phyloP scores from a whole-genome alignment of 2,329 filamentous ascomycete genomes.

The Hypoxylon sp. region DNA sequence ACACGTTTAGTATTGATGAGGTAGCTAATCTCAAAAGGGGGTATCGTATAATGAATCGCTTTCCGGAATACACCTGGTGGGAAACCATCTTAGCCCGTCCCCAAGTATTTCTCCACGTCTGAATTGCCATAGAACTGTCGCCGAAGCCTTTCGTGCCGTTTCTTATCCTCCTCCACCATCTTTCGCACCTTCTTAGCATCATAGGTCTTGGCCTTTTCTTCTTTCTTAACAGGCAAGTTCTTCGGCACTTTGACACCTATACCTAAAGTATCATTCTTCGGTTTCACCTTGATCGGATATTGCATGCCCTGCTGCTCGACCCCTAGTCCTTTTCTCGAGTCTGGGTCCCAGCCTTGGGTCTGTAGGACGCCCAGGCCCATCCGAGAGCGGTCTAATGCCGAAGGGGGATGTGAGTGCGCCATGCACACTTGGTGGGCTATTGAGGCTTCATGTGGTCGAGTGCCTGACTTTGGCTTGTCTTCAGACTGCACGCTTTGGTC shows the following conservation, averaged over 20 bases:
- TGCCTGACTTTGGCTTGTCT: slow-evolving; percentile 16
- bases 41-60: slow-evolving; percentile 30
- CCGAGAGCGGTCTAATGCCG: slow-evolving; percentile 74
- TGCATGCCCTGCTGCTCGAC: slow-evolving; percentile 76
- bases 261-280: slow-evolving; percentile 81
- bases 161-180: slow-evolving; percentile 70
- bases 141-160: slow-evolving; percentile 71
- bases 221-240: slow-evolving; percentile 55
- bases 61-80: slow-evolving; percentile 8
- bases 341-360: slow-evolving; percentile 79
- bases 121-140: slow-evolving; percentile 79
- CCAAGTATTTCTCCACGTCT: slow-evolving; percentile 81
- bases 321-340: slow-evolving; percentile 78
- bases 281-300: slow-evolving; percentile 77
- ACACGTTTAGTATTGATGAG: background rate
- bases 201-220: slow-evolving; percentile 61
- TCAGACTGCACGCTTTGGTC: slow-evolving; percentile 34
- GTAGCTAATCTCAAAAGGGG: slow-evolving; percentile 22
- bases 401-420: slow-evolving; percentile 77
- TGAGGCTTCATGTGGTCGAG: slow-evolving; percentile 65
- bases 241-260: slow-evolving; percentile 68
- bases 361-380: slow-evolving; percentile 76
- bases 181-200: slow-evolving; percentile 78
- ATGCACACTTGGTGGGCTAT: slow-evolving; percentile 79
- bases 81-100: slow-evolving; percentile 48